phyloP scores from a whole-genome alignment of 805 yeast species.

The Candida peoriensis region DNA sequence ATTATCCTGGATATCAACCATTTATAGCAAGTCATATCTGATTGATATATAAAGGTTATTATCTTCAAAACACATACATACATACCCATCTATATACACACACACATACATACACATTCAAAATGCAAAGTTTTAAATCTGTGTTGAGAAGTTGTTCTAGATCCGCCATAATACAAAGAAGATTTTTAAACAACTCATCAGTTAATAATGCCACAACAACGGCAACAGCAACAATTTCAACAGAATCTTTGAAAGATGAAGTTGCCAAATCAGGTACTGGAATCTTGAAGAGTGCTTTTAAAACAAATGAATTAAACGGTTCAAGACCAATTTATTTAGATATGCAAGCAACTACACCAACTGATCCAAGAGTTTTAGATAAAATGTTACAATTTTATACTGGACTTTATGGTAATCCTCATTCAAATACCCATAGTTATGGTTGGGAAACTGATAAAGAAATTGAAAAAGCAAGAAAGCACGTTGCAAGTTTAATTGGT shows the following conservation, averaged over 20 bases:
- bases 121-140: too few species aligned
- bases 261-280: constrained; percentile 22
- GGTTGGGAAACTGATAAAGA: constrained; percentile 98
- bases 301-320: constrained; percentile 43
- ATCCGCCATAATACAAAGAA: not conserved
- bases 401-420: constrained; percentile 96
- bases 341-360: constrained; percentile 98
- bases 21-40: too few species aligned
- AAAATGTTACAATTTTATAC: constrained; percentile 82
- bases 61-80: too few species aligned
- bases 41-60: too few species aligned
- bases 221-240: constrained; percentile 9
- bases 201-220: constrained; percentile 15
- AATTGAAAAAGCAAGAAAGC: constrained; percentile 79
- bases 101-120: too few species aligned
- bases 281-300: constrained; percentile 34
- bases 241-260: constrained; percentile 5
- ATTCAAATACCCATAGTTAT: constrained; percentile 91
- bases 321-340: constrained; percentile 92
- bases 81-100: too few species aligned
- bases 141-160: too few species aligned
- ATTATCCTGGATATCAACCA: too few species aligned
- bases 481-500: constrained; percentile 76
- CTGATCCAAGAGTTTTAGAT: constrained; percentile 93
- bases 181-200: constrained; percentile 13